Evolutionary conservation across 1,139 yeast species (phyloP).

Genomic region (Lizanozyma gosingica): DNA sequence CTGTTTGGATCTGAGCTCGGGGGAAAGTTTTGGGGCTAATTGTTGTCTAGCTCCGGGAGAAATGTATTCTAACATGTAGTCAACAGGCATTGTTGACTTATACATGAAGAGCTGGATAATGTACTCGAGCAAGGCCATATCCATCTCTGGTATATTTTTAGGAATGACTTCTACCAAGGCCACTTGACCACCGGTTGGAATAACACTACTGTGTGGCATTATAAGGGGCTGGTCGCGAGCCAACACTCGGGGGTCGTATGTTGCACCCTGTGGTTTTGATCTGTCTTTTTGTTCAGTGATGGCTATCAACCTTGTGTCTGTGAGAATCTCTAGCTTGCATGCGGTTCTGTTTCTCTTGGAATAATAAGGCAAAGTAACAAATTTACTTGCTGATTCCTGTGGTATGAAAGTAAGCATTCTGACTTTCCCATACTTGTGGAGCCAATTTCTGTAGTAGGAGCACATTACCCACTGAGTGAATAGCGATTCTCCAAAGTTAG

Average conservation of each 20-base stretch:
- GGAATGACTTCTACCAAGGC: conserved; percentile 58
- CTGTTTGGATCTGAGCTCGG: conserved; percentile 29
- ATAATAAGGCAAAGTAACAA: conserved; percentile 43
- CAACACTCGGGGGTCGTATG: conserved; percentile 30
- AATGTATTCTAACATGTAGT: conserved; percentile 41
- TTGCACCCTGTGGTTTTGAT: conserved; percentile 14
- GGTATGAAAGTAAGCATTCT: conserved; percentile 60
- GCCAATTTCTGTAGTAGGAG: conserved; percentile 64
- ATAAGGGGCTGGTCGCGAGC: conserved; percentile 31
- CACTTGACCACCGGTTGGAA: conserved; percentile 19
- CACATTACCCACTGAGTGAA: conserved; percentile 73
- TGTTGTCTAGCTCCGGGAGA: conserved; percentile 85
- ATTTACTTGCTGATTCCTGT: conserved; percentile 50
- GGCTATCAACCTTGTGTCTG: conserved; percentile 46
- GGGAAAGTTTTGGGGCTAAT: conserved; percentile 28
- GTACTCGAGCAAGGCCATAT: conserved; percentile 55
- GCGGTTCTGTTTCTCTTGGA: conserved; percentile 47
- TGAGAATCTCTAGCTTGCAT: conserved; percentile 50
- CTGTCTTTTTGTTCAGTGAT: conserved; percentile 20
- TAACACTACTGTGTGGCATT: conserved; percentile 14
- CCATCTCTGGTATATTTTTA: conserved; percentile 20
- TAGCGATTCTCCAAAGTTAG: conserved; percentile 51
- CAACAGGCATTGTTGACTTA: conserved; percentile 38
- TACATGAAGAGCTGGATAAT: conserved; percentile 60
- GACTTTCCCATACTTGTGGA: conserved; percentile 65